Evolutionary conservation across 352 stramenopile genomes (phyloP).

Genomic region (Globisporangium nagaii): DNA sequence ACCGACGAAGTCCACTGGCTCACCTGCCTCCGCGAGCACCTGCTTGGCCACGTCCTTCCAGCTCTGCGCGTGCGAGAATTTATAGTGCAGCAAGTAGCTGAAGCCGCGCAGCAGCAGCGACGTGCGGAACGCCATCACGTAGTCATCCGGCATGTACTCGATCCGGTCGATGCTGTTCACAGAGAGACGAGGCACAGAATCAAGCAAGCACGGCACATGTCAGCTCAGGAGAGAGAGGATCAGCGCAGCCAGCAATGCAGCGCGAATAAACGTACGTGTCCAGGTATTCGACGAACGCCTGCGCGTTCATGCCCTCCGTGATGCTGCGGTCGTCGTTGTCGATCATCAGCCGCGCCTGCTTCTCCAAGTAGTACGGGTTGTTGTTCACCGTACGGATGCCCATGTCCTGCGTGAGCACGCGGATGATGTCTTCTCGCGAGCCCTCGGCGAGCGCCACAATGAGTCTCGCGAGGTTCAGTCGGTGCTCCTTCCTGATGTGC

Average conservation of each 20-base stretch:
- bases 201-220: background rate
- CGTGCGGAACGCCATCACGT: conserved; percentile 84
- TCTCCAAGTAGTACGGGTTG: conserved; percentile 81
- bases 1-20: background rate
- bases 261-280: conserved; percentile 74
- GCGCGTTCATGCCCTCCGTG: conserved; percentile 80
- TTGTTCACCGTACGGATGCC: conserved; percentile 67
- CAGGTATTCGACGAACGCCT: conserved; percentile 82
- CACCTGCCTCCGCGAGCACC: conserved; percentile 43
- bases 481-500: conserved; percentile 64
- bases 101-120: conserved; percentile 83
- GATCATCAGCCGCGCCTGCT: conserved; percentile 80
- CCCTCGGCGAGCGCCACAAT: conserved; percentile 77
- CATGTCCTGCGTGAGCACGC: conserved; percentile 72
- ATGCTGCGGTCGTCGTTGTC: conserved; percentile 79
- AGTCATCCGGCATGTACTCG: conserved; percentile 79
- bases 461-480: conserved; percentile 73
- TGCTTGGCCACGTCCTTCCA: conserved; percentile 67
- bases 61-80: conserved; percentile 81
- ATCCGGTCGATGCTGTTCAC: conserved; percentile 76
- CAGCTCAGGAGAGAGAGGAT: too few species aligned
- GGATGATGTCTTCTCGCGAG: conserved; percentile 69
- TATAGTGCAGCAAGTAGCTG: conserved; percentile 81
- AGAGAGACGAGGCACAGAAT: background rate
- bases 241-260: too few species aligned